Conservation (phyloP, 225 moss, liverwort and hornwort genomes). For the Straminergon stramineum region DNA sequence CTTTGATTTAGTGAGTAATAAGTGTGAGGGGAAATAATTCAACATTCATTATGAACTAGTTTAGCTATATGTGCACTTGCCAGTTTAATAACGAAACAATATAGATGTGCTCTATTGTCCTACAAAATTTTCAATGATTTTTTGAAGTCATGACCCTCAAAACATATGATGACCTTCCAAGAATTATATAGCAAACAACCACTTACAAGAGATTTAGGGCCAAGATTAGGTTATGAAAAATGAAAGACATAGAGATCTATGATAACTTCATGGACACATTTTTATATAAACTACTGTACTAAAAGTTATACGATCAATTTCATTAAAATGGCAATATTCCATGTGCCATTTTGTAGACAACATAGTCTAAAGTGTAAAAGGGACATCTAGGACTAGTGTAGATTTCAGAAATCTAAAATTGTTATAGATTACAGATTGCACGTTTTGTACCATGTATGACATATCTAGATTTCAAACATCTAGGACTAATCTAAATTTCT, state of each 20-base stretch:
- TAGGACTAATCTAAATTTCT: too few species aligned
- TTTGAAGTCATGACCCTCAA: neutral
- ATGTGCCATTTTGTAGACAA: too few species aligned
- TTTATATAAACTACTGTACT: too few species aligned
- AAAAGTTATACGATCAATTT: neutral
- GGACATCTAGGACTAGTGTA: too few species aligned
- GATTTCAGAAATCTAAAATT: too few species aligned
- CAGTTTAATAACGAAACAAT: neutral
- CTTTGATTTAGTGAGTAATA: neutral
- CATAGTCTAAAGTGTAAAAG: too few species aligned
- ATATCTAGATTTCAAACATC: too few species aligned
- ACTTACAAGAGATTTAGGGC: neutral
- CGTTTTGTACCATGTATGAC: too few species aligned
- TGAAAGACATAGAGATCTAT: neutral
- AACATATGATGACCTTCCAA: neutral
- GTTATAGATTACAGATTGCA: too few species aligned
- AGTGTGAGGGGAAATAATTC: neutral
- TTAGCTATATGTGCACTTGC: neutral
- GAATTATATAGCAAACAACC: neutral
- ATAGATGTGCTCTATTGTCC: neutral
- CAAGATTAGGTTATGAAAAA: neutral
- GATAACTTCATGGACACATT: neutral
- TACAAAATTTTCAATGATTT: neutral
- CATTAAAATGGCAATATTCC: too few species aligned
- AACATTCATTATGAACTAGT: rapidly evolving